Conservation (phyloP, 768 basidiomycete genomes). For the Crepidotus variabilis region DNA sequence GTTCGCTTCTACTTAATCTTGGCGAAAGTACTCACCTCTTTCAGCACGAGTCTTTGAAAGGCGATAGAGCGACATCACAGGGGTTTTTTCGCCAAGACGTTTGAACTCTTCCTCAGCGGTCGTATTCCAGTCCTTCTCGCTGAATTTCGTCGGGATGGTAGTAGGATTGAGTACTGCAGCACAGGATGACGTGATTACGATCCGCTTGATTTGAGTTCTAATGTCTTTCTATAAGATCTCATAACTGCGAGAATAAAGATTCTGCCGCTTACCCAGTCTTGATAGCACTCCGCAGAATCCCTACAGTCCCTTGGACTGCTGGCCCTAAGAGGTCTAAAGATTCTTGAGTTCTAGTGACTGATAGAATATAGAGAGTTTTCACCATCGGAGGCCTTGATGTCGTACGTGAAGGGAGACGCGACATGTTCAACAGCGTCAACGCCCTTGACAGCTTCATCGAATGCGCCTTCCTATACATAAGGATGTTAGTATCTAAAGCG, state of each 20-base stretch:
- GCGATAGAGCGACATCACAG: slow-evolving; percentile 41
- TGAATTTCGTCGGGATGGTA: slow-evolving; percentile 26
- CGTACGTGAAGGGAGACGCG: slow-evolving; percentile 56
- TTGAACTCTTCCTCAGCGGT: slow-evolving; percentile 39
- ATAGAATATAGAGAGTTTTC: background rate
- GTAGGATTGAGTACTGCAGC: slow-evolving; percentile 38
- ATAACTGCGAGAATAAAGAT: background rate
- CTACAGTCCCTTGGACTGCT: slow-evolving; percentile 67
- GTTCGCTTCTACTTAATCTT: too few relatives aligned
- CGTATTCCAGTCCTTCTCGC: slow-evolving; percentile 62
- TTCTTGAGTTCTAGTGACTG: background rate
- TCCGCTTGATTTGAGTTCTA: slow-evolving; percentile 51
- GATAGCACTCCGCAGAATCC: slow-evolving; percentile 55
- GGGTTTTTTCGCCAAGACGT: slow-evolving; percentile 44
- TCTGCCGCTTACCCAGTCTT: slow-evolving; percentile 41
- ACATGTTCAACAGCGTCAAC: slow-evolving; percentile 71
- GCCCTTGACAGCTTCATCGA: slow-evolving; percentile 74
- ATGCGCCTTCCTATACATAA: slow-evolving; percentile 50
- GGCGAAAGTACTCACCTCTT: slow-evolving; percentile 31
- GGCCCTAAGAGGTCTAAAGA: slow-evolving; percentile 58
- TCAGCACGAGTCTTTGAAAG: slow-evolving; percentile 69
- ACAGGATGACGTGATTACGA: slow-evolving; percentile 65
- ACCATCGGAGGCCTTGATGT: slow-evolving; percentile 39
- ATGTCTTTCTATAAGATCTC: background rate
- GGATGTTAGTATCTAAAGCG: background rate